Evolutionary conservation across 495 filamentous ascomycete genomes (phyloP).

Genomic region (Neurospora sp.): DNA sequence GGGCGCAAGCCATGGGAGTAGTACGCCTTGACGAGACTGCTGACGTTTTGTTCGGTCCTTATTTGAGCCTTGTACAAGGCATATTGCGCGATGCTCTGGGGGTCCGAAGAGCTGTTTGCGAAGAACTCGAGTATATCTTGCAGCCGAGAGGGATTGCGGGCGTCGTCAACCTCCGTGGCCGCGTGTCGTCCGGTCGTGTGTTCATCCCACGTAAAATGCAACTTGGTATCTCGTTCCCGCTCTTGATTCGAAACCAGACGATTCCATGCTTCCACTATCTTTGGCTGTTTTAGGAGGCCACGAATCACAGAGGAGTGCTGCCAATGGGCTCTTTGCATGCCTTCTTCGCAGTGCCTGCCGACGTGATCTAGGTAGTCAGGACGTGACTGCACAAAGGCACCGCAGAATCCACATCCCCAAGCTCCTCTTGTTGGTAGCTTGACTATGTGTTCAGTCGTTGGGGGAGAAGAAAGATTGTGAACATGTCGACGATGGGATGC

Average conservation of each 20-base stretch:
- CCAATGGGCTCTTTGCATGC: constrained; percentile 10
- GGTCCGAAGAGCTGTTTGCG: background rate
- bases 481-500: constrained; percentile 1
- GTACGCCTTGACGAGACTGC: background rate
- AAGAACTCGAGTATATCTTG: constrained; percentile 16
- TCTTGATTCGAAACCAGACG: constrained; percentile 9
- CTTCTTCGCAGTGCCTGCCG: constrained; percentile 15
- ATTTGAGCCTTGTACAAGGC: constrained; percentile 4
- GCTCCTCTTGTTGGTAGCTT: constrained; percentile 1
- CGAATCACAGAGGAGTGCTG: constrained; percentile 16
- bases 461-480: background rate
- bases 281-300: constrained; percentile 13
- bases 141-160: background rate
- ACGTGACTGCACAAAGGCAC: constrained; percentile 1
- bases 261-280: constrained; percentile 9
- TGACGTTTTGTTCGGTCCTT: constrained; percentile 1
- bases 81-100: background rate
- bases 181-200: constrained; percentile 1
- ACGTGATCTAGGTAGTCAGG: constrained; percentile 16
- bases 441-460: background rate
- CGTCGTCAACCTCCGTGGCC: background rate
- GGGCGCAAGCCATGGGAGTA: background rate
- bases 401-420: constrained; percentile 23
- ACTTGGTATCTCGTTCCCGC: background rate
- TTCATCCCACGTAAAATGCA: constrained; percentile 13